Percentiles rank a stretch among this genome's conserved stretches.
Evolutionary conservation across 1,139 yeast genomes (phyloP).

Genomic region (Dujonia santamariae): DNA sequence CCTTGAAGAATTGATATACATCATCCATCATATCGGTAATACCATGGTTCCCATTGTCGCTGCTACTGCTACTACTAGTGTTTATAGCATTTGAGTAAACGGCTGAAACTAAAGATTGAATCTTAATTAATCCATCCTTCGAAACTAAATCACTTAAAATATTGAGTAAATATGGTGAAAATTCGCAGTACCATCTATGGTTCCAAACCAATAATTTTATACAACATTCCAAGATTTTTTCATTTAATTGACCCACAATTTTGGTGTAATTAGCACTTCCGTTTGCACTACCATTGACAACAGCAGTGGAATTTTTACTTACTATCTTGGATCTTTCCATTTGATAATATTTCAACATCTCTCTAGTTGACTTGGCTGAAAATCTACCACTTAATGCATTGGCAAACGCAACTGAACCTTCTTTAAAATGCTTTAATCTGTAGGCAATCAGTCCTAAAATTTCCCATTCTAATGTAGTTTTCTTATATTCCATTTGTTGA

Average conservation of each 20-base stretch:
- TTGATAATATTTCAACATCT: conserved; percentile 64
- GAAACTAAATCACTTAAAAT: conserved; percentile 61
- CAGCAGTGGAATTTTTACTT: conserved; percentile 21
- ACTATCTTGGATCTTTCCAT: conserved; percentile 40
- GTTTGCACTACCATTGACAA: conserved; percentile 14
- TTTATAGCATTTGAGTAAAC: conserved; percentile 49
- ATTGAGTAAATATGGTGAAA: conserved; percentile 63
- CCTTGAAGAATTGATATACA: conserved; percentile 46
- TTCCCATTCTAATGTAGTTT: conserved; percentile 92
- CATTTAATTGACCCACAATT: conserved; percentile 49
- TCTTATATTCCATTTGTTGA: conserved; percentile 70
- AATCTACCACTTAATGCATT: conserved; percentile 75
- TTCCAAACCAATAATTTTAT: conserved; percentile 89
- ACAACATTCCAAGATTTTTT: conserved; percentile 62
- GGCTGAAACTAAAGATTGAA: conserved; percentile 74
- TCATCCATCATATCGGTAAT: conserved; percentile 59
- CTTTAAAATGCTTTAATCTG: conserved; percentile 74
- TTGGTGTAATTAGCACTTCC: conserved; percentile 33
- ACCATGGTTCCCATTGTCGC: conserved; percentile 45
- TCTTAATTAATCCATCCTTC: conserved; percentile 75
- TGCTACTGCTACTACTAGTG: conserved; percentile 9
- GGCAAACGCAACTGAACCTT: conserved; percentile 80
- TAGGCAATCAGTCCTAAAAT: conserved; percentile 78
- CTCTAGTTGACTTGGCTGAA: conserved; percentile 77
- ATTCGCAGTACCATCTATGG: conserved; percentile 95